Base-by-base conservation (phyloP, 78 protist species). In the Dictyostelium intermedium region DNA sequence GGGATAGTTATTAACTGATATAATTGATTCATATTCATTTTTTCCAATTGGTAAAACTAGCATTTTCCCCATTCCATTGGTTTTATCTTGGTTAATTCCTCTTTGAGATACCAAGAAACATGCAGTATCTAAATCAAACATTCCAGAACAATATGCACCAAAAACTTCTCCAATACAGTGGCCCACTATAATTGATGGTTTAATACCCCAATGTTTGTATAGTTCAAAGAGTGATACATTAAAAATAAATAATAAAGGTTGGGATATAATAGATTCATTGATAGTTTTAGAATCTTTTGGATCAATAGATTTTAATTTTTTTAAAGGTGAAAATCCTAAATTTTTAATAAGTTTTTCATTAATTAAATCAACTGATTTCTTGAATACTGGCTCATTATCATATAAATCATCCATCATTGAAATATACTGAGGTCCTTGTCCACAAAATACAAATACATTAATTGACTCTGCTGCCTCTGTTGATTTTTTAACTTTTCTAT, bases 351-450 rank as follows among this genome's bases (percentile, higher is more conserved):
- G 4, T 47, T 61, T 43, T 25, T 14, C n/a, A 56, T 91, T 79
- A 9, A 50, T 25, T 18, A 8, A 5, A 72, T 91, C 86, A 5
- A 66, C 83, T 34, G 72, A 32, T 10, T 69, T 14, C n/a, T 47
- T 39, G 30, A 56, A 91, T 4, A 80, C 37, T 23, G 82, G 61
- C 6, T 60, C 35, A 23, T 39, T 53, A 5, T 66, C 5, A 18
- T 91, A 82, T 2, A 92, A 34, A 10, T 83, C 56, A 63, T 30
- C 18, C 27, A 78, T 89, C 95, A 92, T 92, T 63, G 10, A 23
- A 30, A 13, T 72, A 70, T 82, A 92, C 35, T 92, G 95, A 16
- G 91, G 77, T 10, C 95, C 95, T 84, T 92, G 95, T 3, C 95
- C 95, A 63, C 20, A 63, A 63, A 63, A 63, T 10, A 63, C 32